These are phyloP conservation scores for Echites panduratus DNA, from an alignment of 257 asterid species.

Conservation along the genomic window DNA sequence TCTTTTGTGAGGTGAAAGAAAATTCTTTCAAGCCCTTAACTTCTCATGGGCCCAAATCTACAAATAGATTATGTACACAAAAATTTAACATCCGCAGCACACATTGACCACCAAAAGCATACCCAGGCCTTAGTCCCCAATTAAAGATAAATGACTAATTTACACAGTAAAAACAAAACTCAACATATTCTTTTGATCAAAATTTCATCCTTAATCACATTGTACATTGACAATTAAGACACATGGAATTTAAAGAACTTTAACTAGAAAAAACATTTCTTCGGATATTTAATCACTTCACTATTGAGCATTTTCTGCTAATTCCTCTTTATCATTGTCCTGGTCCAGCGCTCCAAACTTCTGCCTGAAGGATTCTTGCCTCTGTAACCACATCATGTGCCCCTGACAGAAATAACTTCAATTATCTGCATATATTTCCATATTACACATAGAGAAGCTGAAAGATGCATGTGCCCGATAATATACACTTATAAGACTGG, in stretches of 20 bases:
- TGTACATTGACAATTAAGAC: not conserved
- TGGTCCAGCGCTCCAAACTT: constrained; percentile 49
- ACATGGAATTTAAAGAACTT: not conserved
- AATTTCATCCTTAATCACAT: not conserved
- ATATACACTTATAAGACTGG: not conserved
- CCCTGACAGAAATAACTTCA: constrained; percentile 36
- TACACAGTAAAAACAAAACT: not conserved
- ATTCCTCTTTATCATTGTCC: constrained; percentile 24
- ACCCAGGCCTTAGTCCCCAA: not conserved
- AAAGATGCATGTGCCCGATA: not conserved
- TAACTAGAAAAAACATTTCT: not conserved
- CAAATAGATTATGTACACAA: not conserved
- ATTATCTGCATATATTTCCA: not conserved
- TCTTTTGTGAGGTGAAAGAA: not conserved
- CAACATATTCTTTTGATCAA: not conserved
- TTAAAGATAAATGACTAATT: not conserved
- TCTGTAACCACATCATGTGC: constrained; percentile 85
- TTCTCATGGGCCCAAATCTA: not conserved
- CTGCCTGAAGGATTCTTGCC: constrained; percentile 77
- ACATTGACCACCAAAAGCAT: not conserved
- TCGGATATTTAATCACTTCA: not conserved
- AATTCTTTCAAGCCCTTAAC: not conserved
- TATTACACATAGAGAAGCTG: not conserved
- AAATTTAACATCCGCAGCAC: not conserved
- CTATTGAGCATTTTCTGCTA: constrained; percentile 15